Evolutionary conservation across 345 rosid species (phyloP).

Genomic region (Luvunga scandens): DNA sequence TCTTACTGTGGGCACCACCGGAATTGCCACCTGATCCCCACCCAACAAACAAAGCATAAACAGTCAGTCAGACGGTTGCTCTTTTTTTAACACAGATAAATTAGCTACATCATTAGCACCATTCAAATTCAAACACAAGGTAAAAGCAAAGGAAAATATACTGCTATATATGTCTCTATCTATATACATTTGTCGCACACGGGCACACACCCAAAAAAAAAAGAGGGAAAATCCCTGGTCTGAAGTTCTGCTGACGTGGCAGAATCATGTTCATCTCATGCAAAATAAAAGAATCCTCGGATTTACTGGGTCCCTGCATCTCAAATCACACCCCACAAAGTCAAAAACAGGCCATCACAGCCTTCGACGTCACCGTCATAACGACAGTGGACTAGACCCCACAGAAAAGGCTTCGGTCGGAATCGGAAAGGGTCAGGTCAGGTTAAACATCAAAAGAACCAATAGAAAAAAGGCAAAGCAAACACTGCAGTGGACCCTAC

Average conservation of each 20-base stretch:
- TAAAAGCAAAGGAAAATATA: background rate
- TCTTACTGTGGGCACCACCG: conserved; percentile 94
- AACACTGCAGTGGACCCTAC: conserved; percentile 12
- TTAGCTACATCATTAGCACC: background rate
- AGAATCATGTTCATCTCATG: background rate
- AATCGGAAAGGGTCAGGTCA: background rate
- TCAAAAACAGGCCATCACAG: background rate
- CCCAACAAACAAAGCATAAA: conserved; percentile 7
- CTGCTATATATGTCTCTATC: background rate
- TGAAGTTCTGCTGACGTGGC: conserved; percentile 11
- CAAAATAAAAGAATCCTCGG: conserved; percentile 17
- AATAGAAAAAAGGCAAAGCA: background rate
- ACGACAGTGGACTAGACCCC: conserved; percentile 21
- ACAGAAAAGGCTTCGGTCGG: conserved; percentile 26
- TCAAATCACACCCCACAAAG: conserved; percentile 7
- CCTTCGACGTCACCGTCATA: conserved; percentile 25
- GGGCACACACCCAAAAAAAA: too few species aligned
- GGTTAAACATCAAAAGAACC: conserved; percentile 32
- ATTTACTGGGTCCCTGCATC: conserved; percentile 18
- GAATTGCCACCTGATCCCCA: conserved; percentile 79
- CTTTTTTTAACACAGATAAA: background rate
- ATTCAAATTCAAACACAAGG: background rate
- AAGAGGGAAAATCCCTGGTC: too few species aligned
- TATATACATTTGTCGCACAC: too few species aligned
- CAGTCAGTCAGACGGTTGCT: background rate